These are phyloP conservation scores for Wilhelminamyces savonicus DNA, from an alignment of 805 yeast species.

Conservation along the genomic window DNA sequence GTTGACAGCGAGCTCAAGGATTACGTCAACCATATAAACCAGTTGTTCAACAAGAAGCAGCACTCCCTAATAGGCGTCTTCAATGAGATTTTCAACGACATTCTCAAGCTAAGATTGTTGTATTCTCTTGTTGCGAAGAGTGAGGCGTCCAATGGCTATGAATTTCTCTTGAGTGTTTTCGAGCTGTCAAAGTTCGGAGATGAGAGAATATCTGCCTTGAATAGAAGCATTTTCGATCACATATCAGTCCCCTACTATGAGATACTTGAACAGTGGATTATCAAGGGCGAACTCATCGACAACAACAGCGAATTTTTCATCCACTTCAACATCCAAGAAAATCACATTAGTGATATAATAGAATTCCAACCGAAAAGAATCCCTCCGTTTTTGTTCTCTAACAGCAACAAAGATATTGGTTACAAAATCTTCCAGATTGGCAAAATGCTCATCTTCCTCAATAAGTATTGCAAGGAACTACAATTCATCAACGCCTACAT, in stretches of 20 bases:
- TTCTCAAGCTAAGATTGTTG: conserved; percentile 53
- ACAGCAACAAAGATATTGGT: conserved; percentile 24
- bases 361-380: conserved; percentile 24
- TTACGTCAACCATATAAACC: conserved; percentile 33
- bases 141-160: conserved; percentile 37
- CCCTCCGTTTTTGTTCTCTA: conserved; percentile 38
- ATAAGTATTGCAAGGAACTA: conserved; percentile 58
- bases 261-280: conserved; percentile 59
- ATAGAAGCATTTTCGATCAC: conserved; percentile 38
- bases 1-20: conserved; percentile 32
- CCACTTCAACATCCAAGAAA: conserved; percentile 20
- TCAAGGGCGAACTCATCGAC: conserved; percentile 55
- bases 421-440: conserved; percentile 61
- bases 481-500: conserved; percentile 52
- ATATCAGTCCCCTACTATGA: conserved; percentile 56
- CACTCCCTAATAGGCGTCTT: conserved; percentile 30
- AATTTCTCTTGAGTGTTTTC: conserved; percentile 48
- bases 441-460: conserved; percentile 58
- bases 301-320: conserved; percentile 60
- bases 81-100: conserved; percentile 42
- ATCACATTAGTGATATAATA: conserved; percentile 29
- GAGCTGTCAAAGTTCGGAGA: conserved; percentile 62
- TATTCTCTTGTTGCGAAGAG: conserved; percentile 32
- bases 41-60: conserved; percentile 20
- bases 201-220: conserved; percentile 34